phyloP scores from a whole-genome alignment of 257 asterid genomes.

The Przewalskia tangutica region DNA sequence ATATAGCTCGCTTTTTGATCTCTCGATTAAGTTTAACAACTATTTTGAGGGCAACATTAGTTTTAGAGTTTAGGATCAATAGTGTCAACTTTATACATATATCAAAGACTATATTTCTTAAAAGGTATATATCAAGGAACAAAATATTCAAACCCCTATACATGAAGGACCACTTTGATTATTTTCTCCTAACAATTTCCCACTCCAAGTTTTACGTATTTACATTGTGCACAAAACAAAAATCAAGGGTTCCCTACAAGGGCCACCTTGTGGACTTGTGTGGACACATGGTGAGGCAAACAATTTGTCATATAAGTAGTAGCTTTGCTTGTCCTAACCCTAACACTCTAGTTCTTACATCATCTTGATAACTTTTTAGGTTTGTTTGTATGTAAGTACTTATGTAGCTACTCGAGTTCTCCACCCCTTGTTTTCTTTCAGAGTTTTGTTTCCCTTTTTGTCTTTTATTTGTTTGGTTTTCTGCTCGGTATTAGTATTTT shows the following conservation, averaged over 20 bases:
- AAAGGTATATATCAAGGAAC: too few relatives aligned
- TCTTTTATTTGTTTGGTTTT: too few relatives aligned
- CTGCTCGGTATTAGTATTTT: too few relatives aligned
- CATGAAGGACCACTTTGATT: too few relatives aligned
- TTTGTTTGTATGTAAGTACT: neutral
- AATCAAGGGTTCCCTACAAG: neutral
- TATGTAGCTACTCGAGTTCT: conserved; percentile 1
- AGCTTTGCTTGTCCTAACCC: neutral
- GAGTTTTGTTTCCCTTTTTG: too few relatives aligned
- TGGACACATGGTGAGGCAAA: neutral
- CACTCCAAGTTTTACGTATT: neutral
- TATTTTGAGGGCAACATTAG: too few relatives aligned
- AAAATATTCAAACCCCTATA: too few relatives aligned
- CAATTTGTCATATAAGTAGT: neutral
- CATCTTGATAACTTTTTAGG: neutral
- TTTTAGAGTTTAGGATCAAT: too few relatives aligned
- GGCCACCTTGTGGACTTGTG: neutral
- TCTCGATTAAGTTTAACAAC: too few relatives aligned
- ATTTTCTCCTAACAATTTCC: neutral
- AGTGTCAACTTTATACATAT: too few relatives aligned
- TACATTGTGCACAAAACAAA: neutral
- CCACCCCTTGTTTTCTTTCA: neutral
- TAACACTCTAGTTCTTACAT: neutral
- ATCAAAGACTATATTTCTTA: too few relatives aligned
- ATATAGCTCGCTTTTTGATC: too few relatives aligned